Base-by-base conservation (phyloP, 2,329 filamentous ascomycete species). In the Arachnomyces sp. region DNA sequence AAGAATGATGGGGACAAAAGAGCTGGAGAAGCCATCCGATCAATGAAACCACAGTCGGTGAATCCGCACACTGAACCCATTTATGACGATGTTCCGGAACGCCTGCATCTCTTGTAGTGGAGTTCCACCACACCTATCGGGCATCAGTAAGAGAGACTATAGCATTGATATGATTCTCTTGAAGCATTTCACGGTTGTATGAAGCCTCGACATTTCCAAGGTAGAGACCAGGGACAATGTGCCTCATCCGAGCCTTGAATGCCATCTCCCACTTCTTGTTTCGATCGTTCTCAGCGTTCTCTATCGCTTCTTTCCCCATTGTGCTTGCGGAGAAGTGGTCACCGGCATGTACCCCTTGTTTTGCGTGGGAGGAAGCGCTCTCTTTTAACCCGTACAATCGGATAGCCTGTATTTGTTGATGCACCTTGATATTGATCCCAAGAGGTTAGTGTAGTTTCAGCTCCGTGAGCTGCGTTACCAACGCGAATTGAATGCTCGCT, bases 1-100 rank as follows among this genome's bases (percentile, higher is more conserved):
- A 48, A 38, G 4, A 7, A 15, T 16, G 14, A 40, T 25, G 36
- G 49, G 1, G 38, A 44, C 32, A 2, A 11, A 5, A 52, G 38
- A 34, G 30, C 33, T 15, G 48, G 44, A 7, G 43, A 49, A 40
- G 47, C 45, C 47, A 52, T 50, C 33, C 47, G 34, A 25, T 53
- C 53, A 25, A 56, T 51, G 7, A 54, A 57, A 36, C 55, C 50
- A 39, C 52, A 56, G n/a, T n/a, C n/a, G n/a, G 53, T 11, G 52
- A 55, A 34, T 57, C 53, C 14, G 29, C 47, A 46, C 53, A 55
- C 39, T 55, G 40, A 41, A 57, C 35, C 50, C 46, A 57, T 52
- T 49, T 52, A 31, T 57, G 53, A 39, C 45, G 47, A 43, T 50
- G 40, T 33, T 42, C 45, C 35, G 48, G 52, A 41, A 56, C 15